phyloP scores from a whole-genome alignment of 768 basidiomycete species.

The Sporobolomyces roseus region DNA sequence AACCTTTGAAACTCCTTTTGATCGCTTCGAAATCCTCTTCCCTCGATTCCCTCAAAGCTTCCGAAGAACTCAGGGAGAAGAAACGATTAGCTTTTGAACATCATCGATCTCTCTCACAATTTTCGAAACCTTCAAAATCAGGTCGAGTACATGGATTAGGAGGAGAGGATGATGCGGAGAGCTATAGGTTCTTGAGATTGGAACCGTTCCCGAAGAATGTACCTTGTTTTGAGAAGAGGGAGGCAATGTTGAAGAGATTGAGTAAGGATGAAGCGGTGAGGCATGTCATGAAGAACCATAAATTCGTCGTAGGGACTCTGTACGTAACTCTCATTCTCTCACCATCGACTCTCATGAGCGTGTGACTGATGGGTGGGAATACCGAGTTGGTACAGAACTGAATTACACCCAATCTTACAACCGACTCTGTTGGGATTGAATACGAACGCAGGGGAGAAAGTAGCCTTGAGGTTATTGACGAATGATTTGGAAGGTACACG shows the following conservation, averaged over 20 bases:
- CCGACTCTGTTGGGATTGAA: constrained; percentile 43
- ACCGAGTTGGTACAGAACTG: constrained; percentile 16
- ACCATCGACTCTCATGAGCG: not conserved
- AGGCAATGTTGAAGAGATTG: constrained; percentile 32
- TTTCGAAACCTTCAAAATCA: too few species aligned
- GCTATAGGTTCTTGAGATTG: constrained; percentile 23
- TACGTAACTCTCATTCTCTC: not conserved
- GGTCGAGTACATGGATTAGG: too few species aligned
- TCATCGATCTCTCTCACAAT: constrained; percentile 4
- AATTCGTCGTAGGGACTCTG: constrained; percentile 20
- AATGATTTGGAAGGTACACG: constrained; percentile 37
- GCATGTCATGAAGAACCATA: constrained; percentile 32
- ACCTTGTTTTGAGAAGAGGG: constrained; percentile 15
- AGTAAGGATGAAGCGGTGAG: constrained; percentile 21
- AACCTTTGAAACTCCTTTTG: constrained; percentile 35
- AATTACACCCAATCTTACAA: constrained; percentile 32
- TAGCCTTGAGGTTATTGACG: constrained; percentile 40
- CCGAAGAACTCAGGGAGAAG: constrained; percentile 16
- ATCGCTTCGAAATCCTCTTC: constrained; percentile 20
- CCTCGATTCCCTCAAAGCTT: constrained; percentile 12
- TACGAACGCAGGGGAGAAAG: constrained; percentile 42
- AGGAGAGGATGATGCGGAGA: constrained; percentile 8
- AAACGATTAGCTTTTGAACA: constrained; percentile 28
- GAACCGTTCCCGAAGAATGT: constrained; percentile 35
- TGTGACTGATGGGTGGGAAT: too few species aligned